phyloP scores from a whole-genome alignment of 2,329 filamentous ascomycete species.

The Monosporascus sp. region DNA sequence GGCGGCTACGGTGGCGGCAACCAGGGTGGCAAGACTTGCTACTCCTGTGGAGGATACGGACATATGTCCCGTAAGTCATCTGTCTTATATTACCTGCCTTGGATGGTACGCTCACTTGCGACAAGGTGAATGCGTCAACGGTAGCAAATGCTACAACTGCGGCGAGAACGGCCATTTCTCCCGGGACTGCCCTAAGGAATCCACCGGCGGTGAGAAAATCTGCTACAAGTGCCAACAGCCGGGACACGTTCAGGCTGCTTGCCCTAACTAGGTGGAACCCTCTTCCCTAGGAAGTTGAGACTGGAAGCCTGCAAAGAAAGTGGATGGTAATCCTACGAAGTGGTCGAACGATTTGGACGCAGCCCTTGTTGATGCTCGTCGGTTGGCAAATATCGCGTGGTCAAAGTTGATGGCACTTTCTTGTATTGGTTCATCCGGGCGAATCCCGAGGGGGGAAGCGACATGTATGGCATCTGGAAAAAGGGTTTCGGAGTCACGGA shows the following conservation, averaged over 20 bases:
- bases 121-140: slow-evolving; percentile 85
- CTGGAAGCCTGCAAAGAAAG: neutral
- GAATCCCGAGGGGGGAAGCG: neutral
- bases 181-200: slow-evolving; percentile 92
- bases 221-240: slow-evolving; percentile 91
- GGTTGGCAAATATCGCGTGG: neutral
- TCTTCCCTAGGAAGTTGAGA: neutral
- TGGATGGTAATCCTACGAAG: neutral
- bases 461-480: neutral
- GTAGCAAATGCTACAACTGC: slow-evolving; percentile 99
- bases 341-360: neutral
- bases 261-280: slow-evolving; percentile 62
- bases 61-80: slow-evolving; percentile 76
- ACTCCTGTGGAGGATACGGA: slow-evolving; percentile 93
- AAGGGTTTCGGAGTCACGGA: neutral
- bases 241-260: slow-evolving; percentile 89
- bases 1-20: slow-evolving; percentile 45
- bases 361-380: neutral
- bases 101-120: slow-evolving; percentile 4
- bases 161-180: slow-evolving; percentile 90
- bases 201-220: slow-evolving; percentile 80
- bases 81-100: neutral
- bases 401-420: neutral
- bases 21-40: slow-evolving; percentile 73
- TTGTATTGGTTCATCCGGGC: neutral